Evolutionary conservation across 441 rosid species (phyloP), one percentile per base, ranked within the genome.

Genomic region (Hura crepitans): DNA sequence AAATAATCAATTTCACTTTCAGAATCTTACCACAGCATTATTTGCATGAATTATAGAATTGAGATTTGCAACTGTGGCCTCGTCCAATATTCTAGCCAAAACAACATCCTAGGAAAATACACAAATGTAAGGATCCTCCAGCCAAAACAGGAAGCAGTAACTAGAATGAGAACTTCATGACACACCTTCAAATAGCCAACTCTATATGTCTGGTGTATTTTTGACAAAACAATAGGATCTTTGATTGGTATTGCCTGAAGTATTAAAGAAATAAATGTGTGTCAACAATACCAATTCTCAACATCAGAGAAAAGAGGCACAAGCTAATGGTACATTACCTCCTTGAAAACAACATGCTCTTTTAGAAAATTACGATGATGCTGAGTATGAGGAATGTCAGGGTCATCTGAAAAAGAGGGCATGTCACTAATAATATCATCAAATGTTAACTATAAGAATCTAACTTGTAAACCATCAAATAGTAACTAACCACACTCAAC

Each of bases 191-290:
- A 77, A 83, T 88, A 96, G 75, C 98, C 97, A 83, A 96, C 88
- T 89, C 97, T 88, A 69, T 91, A 93, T 1, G 99, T 96, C 80
- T 91, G 97, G 75, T 96, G 99, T 82, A 96, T 91, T 89, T 90
- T 96, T 56, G 98, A 96, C 63, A 93, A 79, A 80, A 93, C 97
- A 65, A 81, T 42, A 12, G 83, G 83, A 80, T 91, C 96, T 82
- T 88, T 89, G 70, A 96, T 91, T 51, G 97, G 93, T 81, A 96
- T 86, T 68, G 91, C 99, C 99, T 92, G 83, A 46, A 80, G 72
- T 31, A 70, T 55, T 13, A 58, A 68, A 51, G 70, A 33, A 37
- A 28, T 65, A 69, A 56, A 76, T n/a, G 62, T 9, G 72, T 58
- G 63, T 70, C 46, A 73, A 65, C 20, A 72, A 62, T 46, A 61